phyloP scores from a whole-genome alignment of 306 rosid genomes.

The cucumber (Cucumis sativus) region DNA sequence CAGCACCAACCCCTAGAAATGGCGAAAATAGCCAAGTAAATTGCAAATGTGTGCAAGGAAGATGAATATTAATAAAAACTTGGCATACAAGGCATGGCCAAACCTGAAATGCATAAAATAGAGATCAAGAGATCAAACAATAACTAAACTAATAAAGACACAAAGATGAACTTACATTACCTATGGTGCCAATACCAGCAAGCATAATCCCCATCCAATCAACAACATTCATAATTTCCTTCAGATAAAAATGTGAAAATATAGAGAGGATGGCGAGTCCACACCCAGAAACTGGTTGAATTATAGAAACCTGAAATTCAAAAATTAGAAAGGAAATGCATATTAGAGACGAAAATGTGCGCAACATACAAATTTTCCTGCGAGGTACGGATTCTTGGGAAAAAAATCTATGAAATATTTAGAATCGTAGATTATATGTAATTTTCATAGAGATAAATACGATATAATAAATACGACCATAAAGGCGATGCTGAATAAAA shows the following conservation, averaged over 20 bases:
- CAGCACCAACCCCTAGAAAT: conserved; percentile 89
- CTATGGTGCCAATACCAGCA: conserved; percentile 96
- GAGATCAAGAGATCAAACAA: not conserved
- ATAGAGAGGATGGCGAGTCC: conserved; percentile 91
- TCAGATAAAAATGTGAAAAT: conserved; percentile 91
- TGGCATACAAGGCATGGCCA: not conserved
- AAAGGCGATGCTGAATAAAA: no score
- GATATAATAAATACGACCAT: not conserved
- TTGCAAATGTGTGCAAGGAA: not conserved
- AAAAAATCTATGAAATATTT: not conserved
- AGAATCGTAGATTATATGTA: not conserved
- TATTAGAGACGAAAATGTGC: not conserved
- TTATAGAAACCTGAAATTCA: conserved; percentile 67
- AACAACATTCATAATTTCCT: conserved; percentile 85
- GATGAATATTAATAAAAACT: not conserved
- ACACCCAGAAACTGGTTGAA: conserved; percentile 95
- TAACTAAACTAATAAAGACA: not conserved
- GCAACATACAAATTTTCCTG: not conserved
- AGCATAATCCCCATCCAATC: conserved; percentile 89
- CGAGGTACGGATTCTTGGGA: not conserved
- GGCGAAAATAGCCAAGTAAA: not conserved
- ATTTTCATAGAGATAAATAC: not conserved
- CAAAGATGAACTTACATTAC: conserved; percentile 53
- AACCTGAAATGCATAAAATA: not conserved
- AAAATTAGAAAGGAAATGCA: conserved; percentile 1